These are phyloP conservation scores for Picea mariana DNA, from an alignment of 83 land plant species.

Conservation along the genomic window DNA sequence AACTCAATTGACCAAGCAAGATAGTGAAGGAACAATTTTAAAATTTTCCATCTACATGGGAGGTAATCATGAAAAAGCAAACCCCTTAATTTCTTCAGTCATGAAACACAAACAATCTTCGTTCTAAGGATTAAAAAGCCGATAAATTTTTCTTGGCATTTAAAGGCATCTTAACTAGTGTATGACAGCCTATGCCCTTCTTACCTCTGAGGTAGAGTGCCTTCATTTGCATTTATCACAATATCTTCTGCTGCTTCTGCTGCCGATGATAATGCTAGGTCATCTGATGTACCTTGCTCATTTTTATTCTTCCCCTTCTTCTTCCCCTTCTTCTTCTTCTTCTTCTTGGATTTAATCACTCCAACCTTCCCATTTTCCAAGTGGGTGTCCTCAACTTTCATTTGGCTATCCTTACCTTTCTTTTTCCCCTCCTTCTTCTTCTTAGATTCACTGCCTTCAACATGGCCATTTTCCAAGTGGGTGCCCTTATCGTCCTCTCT, in stretches of 20 bases:
- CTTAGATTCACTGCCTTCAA: background rate
- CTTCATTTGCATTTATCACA: slow-evolving; percentile 8
- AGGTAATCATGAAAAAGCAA: background rate
- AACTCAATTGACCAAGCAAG: too few relatives aligned
- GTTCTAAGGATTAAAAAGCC: background rate
- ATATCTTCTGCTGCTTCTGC: slow-evolving; percentile 3
- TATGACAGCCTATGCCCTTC: background rate
- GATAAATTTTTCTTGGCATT: background rate
- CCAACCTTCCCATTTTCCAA: background rate
- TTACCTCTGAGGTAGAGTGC: slow-evolving; percentile 5
- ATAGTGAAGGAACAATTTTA: too few relatives aligned
- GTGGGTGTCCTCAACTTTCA: background rate
- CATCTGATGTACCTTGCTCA: background rate
- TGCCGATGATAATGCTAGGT: background rate
- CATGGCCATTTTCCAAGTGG: background rate
- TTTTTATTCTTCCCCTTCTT: slow-evolving; percentile 17
- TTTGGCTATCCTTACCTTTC: background rate
- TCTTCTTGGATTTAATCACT: background rate
- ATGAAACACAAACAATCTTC: background rate
- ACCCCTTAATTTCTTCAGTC: background rate
- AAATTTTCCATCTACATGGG: too few relatives aligned
- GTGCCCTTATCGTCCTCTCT: background rate
- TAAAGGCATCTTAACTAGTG: background rate
- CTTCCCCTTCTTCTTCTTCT: slow-evolving; percentile 23
- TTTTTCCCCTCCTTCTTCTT: background rate